Base-by-base conservation (phyloP, 371 early-diverging fungal species). In the Blakeslea trispora region DNA sequence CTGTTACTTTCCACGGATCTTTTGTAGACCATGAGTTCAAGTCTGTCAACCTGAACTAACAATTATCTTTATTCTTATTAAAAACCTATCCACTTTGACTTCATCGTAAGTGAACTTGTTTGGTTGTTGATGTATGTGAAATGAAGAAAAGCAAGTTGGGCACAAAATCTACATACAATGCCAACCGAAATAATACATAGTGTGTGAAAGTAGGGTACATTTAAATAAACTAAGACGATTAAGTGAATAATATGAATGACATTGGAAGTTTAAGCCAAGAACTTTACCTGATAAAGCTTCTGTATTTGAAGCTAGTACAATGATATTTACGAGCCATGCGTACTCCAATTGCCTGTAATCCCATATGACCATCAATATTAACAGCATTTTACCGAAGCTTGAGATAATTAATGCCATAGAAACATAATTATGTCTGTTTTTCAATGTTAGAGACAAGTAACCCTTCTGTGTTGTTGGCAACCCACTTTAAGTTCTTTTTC, bases 301-400 rank as follows among this genome's bases (percentile, higher is more conserved):
- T 2, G 88, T 66, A 60, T 96, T 94, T 17, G 94, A 94, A 5
- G 89, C 86, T 13, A 94, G 69, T 2, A 91, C 91, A 24, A 94
- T 76, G 19, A 86, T 62, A 64, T 88, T 87, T 41, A 91, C 79
- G 1, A 94, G 78, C 89, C 91, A 90, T 4, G 92, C 83, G 39
- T 91, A 90, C n/a, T 91, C 88, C 5, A 91, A 66, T 53, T 88
- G 87, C 40, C 86, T 82, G 64, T 94, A 95, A 53, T 94, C 90
- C 97, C 97, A 97, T 21, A 97, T 92, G 4, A 94, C 95, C 89
- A 96, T 91, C 43, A 93, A 69, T 14, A 95, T 90, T 49, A 91
- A 75, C 50, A 97, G 74, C 66, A 97, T 83, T 66, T 92, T 95
- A 34, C 91, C 93, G 75, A 96, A 96, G 42, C 88, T 87, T 13